Base-by-base conservation (phyloP, 257 asterid genomes). In the Penstemon davidsonii region DNA sequence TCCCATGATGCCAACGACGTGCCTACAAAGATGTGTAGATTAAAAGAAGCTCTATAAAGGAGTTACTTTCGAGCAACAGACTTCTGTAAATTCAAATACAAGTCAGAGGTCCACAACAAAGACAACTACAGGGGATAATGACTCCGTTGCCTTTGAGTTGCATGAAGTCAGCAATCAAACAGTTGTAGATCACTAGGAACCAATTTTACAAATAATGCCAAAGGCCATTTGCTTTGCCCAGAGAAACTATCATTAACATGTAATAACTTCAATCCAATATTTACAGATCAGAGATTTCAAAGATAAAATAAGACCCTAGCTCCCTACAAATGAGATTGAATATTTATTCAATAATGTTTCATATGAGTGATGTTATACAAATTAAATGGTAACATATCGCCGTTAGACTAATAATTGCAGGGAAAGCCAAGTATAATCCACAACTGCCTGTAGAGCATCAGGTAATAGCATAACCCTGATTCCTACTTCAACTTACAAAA, bases 1-100 rank as follows among this genome's bases (percentile, higher is more conserved):
- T 66, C 74, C 84, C 75, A 72, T 73, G 40, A 39, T 69, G 62
- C 46, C 54, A 56, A 69, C n/a, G 6, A 49, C 37, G 60, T 38
- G 73, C 55, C 74, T 67, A 63, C 55, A 25, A 10, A 46, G 58
- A 62, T 73, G 69, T 65, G 45, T 36, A 66, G 58, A 60, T 25
- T 59, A 44, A 39, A 63, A 58, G n/a, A 15, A 71, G 25, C 59
- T 39, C 33, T 36, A 60, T 1, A 25, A 25, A 25, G 33, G 33
- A 25, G 33, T 25, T 25, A 25, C 33, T 25, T 25, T 25, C 33
- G 33, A 25, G 33, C 33, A 25, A 25, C 33, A 25, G 54, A 10
- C 8, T 49, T 49, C 15, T 3, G 15, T 13, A 51, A 15, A 56
- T 38, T 39, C 11, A 8, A 42, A 18, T 41, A n/a, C 11, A 38